Evolutionary conservation across 2,329 filamentous ascomycete genomes (phyloP).

Genomic region (Penicillium sp.): DNA sequence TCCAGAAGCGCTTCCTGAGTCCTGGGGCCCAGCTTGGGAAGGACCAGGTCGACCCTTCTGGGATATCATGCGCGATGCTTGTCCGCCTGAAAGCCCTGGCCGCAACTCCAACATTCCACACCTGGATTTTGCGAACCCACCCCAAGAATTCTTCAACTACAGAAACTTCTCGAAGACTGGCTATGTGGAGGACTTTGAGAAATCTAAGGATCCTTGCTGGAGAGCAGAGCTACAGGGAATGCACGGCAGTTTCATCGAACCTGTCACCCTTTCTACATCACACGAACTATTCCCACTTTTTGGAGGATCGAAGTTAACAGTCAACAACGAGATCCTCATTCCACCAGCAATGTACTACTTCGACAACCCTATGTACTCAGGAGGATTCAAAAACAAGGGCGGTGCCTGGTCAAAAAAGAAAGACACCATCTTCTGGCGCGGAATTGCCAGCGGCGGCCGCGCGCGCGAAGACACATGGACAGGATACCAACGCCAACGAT

Average conservation of each 20-base stretch:
- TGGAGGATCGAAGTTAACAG: slow-evolving; percentile 50
- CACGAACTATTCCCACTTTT: slow-evolving; percentile 51
- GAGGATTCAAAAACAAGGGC: slow-evolving; percentile 38
- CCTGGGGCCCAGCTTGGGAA: neutral
- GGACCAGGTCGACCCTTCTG: slow-evolving; percentile 24
- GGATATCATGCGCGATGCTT: slow-evolving; percentile 44
- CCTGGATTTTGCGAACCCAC: slow-evolving; percentile 36
- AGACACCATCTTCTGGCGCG: slow-evolving; percentile 48
- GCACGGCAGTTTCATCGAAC: slow-evolving; percentile 52
- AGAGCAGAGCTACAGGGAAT: slow-evolving; percentile 47
- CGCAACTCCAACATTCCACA: slow-evolving; percentile 25
- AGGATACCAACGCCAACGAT: slow-evolving; percentile 73
- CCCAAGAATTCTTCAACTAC: slow-evolving; percentile 28
- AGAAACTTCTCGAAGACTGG: slow-evolving; percentile 41
- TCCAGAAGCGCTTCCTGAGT: neutral
- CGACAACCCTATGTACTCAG: slow-evolving; percentile 44
- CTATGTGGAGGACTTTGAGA: slow-evolving; percentile 51
- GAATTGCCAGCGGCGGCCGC: slow-evolving; percentile 49
- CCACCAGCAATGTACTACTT: slow-evolving; percentile 54
- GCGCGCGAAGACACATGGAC: slow-evolving; percentile 61
- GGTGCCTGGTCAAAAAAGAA: slow-evolving; percentile 46
- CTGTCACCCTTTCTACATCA: slow-evolving; percentile 47
- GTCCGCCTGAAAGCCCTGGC: slow-evolving; percentile 23
- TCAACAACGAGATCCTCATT: slow-evolving; percentile 55
- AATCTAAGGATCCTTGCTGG: slow-evolving; percentile 47